Conservation (phyloP, 2,329 filamentous ascomycete species). For the Alternaria incomplexa region DNA sequence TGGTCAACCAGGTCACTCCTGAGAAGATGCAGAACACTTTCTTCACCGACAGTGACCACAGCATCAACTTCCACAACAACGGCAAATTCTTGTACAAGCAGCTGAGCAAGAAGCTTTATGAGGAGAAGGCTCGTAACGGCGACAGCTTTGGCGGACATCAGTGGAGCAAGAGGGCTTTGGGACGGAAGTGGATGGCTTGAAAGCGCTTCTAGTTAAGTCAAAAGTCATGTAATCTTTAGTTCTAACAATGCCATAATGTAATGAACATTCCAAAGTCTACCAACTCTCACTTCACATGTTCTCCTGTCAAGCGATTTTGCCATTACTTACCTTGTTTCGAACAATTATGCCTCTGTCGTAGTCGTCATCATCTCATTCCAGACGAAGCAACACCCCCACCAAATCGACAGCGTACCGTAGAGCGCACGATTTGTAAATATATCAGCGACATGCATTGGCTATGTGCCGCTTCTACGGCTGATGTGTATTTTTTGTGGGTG, state of each 20-base stretch:
- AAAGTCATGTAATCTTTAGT: not conserved
- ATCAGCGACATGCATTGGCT: too few species aligned
- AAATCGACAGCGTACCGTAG: not conserved
- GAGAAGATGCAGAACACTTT: slow-evolving; percentile 68
- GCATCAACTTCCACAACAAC: slow-evolving; percentile 64
- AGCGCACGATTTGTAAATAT: too few species aligned
- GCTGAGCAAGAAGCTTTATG: slow-evolving; percentile 65
- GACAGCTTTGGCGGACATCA: slow-evolving; percentile 51
- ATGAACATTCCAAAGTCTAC: not conserved
- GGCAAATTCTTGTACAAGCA: slow-evolving; percentile 66
- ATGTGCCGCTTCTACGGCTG: not conserved
- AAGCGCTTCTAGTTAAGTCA: not conserved
- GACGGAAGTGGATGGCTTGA: slow-evolving; percentile 20
- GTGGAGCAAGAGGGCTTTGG: slow-evolving; percentile 51
- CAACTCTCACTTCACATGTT: not conserved
- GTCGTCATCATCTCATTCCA: not conserved
- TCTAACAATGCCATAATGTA: not conserved
- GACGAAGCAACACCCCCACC: not conserved
- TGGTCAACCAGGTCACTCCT: slow-evolving; percentile 64
- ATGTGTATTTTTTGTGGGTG: not conserved
- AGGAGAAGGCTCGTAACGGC: slow-evolving; percentile 62
- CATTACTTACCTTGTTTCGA: not conserved
- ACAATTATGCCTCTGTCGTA: not conserved
- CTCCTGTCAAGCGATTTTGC: not conserved
- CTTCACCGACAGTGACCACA: slow-evolving; percentile 71